Evolutionary conservation across 306 rosid species (phyloP).

Genomic region (Myrica gale): DNA sequence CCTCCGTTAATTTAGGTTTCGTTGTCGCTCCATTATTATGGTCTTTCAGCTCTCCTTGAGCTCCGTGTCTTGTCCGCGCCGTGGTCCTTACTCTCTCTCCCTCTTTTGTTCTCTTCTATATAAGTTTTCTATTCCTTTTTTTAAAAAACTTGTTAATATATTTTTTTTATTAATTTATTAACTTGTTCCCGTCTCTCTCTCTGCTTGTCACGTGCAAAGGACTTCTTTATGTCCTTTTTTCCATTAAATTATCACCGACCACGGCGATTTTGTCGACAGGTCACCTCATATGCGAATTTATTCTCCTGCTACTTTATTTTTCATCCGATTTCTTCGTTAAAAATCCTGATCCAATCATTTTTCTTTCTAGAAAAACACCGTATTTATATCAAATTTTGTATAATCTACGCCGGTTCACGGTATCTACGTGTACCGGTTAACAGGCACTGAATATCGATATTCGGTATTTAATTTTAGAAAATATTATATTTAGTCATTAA

Average conservation of each 20-base stretch:
- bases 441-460: too few relatives aligned
- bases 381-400: too few relatives aligned
- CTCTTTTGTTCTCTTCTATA: background rate
- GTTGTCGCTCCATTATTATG: slow-evolving; percentile 18
- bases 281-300: background rate
- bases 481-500: too few relatives aligned
- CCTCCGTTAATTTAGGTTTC: slow-evolving; percentile 35
- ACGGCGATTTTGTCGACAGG: background rate
- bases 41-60: slow-evolving; percentile 4
- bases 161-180: background rate
- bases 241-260: background rate
- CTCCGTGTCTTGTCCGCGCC: slow-evolving; percentile 29
- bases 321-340: too few relatives aligned
- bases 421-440: too few relatives aligned
- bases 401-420: too few relatives aligned
- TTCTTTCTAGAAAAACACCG: too few relatives aligned
- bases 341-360: background rate
- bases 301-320: background rate
- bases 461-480: too few relatives aligned
- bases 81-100: slow-evolving; percentile 18
- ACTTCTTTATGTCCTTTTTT: background rate
- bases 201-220: background rate
- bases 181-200: background rate
- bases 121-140: background rate
- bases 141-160: background rate